Conservation (phyloP, 2,329 filamentous ascomycete genomes). For the Akanthomyces lecanii region DNA sequence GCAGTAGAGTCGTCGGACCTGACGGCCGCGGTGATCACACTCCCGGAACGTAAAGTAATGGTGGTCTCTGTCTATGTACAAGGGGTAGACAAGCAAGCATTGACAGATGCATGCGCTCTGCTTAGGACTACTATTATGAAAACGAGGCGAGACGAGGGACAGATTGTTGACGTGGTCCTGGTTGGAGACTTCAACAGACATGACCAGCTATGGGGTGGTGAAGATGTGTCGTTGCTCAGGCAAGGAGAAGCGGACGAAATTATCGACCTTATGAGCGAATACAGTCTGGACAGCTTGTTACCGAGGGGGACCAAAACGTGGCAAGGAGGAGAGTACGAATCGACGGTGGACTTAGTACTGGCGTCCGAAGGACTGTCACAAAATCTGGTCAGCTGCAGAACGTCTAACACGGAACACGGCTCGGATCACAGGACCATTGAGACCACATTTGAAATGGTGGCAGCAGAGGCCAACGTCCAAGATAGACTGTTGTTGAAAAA, state of each 20-base stretch:
- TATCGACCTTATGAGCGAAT: slow-evolving; percentile 33
- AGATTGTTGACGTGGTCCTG: slow-evolving; percentile 15
- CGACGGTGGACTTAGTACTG: slow-evolving; percentile 27
- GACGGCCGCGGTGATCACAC: slow-evolving; percentile 13
- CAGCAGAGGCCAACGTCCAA: slow-evolving; percentile 11
- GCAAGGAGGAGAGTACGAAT: slow-evolving; percentile 23
- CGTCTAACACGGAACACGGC: slow-evolving; percentile 22
- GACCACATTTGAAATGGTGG: slow-evolving; percentile 26
- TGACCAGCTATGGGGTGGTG: slow-evolving; percentile 23
- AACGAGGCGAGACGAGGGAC: slow-evolving; percentile 5
- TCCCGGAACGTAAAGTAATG: slow-evolving; percentile 4
- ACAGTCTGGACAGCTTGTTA: slow-evolving; percentile 30
- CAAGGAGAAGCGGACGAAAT: slow-evolving; percentile 34
- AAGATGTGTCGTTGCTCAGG: slow-evolving; percentile 21
- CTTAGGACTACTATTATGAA: slow-evolving; percentile 11
- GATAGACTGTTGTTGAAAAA: slow-evolving; percentile 26
- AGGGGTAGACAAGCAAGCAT: slow-evolving; percentile 6
- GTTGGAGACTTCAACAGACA: slow-evolving; percentile 22
- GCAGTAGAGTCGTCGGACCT: slow-evolving; percentile 17
- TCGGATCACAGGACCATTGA: slow-evolving; percentile 31
- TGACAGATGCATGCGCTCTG: slow-evolving; percentile 8
- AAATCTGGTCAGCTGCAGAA: slow-evolving; percentile 18
- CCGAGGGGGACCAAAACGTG: slow-evolving; percentile 33
- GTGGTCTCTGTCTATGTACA: slow-evolving; percentile 16
- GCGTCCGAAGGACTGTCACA: slow-evolving; percentile 22